Base-by-base conservation (phyloP, 805 yeast species). In the Kazachstania psychrophila region DNA sequence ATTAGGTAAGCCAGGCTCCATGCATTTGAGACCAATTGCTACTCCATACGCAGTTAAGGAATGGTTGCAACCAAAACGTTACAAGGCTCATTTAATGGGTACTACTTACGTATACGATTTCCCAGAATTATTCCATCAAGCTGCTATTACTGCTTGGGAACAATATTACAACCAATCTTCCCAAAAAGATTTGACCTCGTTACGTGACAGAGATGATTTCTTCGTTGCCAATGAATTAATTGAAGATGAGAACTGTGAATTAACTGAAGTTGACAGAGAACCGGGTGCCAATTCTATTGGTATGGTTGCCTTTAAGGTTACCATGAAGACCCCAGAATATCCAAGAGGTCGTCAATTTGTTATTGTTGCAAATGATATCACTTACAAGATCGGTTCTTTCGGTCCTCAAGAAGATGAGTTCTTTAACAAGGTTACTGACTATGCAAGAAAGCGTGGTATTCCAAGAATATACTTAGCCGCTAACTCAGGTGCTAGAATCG, bases 401-500 rank as follows among this genome's bases (percentile, higher is more conserved):
- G 98, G 98, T 53, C 98, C 98, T 17, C 79, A 73, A 52, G 99
- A 92, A 66, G 98, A 92, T 65, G 70, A 68, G 39, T 92, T 79
- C 69, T 92, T 92, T 73, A 75, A 84, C 69, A 78, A 80, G 58
- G 95, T 88, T 46, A 92, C 98, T 24, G 94, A 87, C 55, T 73
- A 79, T 49, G 96, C 97, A 23, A 76, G 95, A 66, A 70, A 75
- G 56, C 72, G 79, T 47, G 98, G 98, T 42, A 78, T 92, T 50
- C 99, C 99, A 56, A 74, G 99, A 67, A 75, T 92, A 39, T 92
- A 92, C 65, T 70, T 92, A 50, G 85, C 96, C 51, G 99, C 98
- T 20, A 92, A 92, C 73, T 88, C 97, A 42, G 99, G 99, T 71
- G 99, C 99, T 32, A 79, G 99, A 70, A 84, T 92, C 46, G 98